Base-by-base conservation (phyloP, 768 basidiomycete genomes). In the Mycena indigotica region DNA sequence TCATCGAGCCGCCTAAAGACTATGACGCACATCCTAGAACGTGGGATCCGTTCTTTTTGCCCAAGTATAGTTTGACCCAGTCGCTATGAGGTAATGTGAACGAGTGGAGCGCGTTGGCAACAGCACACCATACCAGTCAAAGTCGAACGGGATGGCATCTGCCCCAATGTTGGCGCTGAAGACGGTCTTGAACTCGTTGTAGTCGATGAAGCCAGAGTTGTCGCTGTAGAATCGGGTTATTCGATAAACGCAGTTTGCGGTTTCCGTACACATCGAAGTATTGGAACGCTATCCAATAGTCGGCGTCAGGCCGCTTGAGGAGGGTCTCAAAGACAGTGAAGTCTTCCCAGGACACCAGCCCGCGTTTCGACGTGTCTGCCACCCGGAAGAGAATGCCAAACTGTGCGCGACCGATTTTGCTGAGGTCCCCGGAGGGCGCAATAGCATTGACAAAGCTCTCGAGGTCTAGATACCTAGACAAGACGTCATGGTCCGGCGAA, bases 31-130 rank as follows among this genome's bases (percentile, higher is more conserved):
- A 97, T 75, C 93, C 93, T 55, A 97, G 80, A 57, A 95, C 93
- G 69, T 95, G 94, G 35, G 86, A 77, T 45, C 91, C 95, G 61
- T 94, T 91, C 75, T 88, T 88, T 77, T 93, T 92, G 57, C 97
- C 97, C 39, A 98, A 80, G 73, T 98, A 96, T 65, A 99, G 74
- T 74, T 94, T 95, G 64, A 98, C 84, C 97, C 97, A 99, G 70
- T 95, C 91, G 68, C 91, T 91, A n/a, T n/a, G 52, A 5, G 55
- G 40, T 28, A 50, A 35, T 19, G 30, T 35, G 32, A 35, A 39
- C 21, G 49, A 53, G 50, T 55, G 44, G 41, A 56, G 26, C 35
- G 25, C 29, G 2, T 39, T 17, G 28, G 28, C 46, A 26, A 13
- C 32, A 44, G 38, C n/a, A 52, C 35, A 21, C 32, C 76, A 67